Evolutionary conservation across 768 basidiomycete species (phyloP).

Genomic region (Boletus subparvulus): DNA sequence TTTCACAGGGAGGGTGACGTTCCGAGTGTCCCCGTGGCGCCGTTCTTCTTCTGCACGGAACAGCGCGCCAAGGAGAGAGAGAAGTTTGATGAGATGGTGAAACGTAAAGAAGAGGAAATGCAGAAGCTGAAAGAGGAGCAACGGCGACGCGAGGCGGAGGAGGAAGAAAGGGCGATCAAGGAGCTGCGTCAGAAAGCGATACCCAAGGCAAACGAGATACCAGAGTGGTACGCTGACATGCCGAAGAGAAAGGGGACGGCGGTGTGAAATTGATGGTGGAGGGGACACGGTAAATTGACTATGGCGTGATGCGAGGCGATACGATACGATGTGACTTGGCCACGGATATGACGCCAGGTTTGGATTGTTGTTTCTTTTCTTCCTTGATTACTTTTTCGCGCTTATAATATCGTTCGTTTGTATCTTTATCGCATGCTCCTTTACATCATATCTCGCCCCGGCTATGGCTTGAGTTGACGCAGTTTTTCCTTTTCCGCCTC

Average conservation of each 20-base stretch:
- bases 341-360: constrained; percentile 2
- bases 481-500: not conserved
- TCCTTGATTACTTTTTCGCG: constrained; percentile 1
- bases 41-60: constrained; percentile 53
- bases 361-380: constrained; percentile 4
- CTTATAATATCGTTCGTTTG: not conserved
- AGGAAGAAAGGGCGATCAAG: constrained; percentile 59
- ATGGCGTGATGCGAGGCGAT: constrained; percentile 18
- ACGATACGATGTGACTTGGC: constrained; percentile 15
- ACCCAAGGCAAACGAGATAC: constrained; percentile 68
- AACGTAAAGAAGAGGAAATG: constrained; percentile 55
- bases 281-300: constrained; percentile 2
- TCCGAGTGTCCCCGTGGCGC: constrained; percentile 33
- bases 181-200: constrained; percentile 63
- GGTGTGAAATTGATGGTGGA: constrained; percentile 14
- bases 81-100: constrained; percentile 58
- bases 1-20: constrained; percentile 47
- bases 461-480: constrained; percentile 2
- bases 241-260: constrained; percentile 50
- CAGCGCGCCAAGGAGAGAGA: constrained; percentile 59
- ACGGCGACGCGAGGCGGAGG: constrained; percentile 46
- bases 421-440: constrained; percentile 20
- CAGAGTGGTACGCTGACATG: constrained; percentile 73
- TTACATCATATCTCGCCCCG: constrained; percentile 12
- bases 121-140: constrained; percentile 47